Base-by-base conservation (phyloP, 1,139 yeast genomes). In the Debaryomyces psychrophilus region DNA sequence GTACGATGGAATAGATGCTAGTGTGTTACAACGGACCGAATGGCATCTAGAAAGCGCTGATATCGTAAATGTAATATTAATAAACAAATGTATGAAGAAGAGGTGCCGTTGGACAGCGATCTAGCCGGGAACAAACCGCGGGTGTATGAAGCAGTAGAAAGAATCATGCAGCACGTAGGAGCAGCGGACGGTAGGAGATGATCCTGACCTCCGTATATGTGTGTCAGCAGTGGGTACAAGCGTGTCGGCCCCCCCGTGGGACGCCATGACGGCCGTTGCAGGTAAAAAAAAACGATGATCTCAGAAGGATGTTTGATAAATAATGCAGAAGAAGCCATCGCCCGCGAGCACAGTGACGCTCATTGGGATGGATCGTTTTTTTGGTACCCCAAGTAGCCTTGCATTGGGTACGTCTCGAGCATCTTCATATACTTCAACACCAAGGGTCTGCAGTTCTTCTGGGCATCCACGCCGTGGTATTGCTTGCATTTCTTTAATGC, bases 341-440 rank as follows among this genome's bases (percentile, higher is more conserved):
- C 31, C 27, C 28, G 29, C 41, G 15, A 15, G 12, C 12, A 28
- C 31, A 31, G 37, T 25, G 23, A 28, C 34, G 26, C 23, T 67
- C 73, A 86, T 73, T 86, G 85, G 44, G 87, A 76, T 44, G 92
- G 92, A 65, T 87, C 95, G 69, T 86, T 87, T 79, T 87, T 85
- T 69, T 87, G 95, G 73, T 87, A 87, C 17, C 90, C 92, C 65
- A 85, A 72, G 68, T 77, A 87, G 39, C 95, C 95, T 58, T 81
- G 77, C 51, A 85, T 76, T 55, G 83, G 81, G 58, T 85, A 79
- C 43, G 76, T 69, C 52, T 89, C 92, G 50, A 87, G 73, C 87
- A 87, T 77, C 60, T 85, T 87, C 76, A 87, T 71, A 68, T 87
- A 87, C 65, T 85, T 83, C 69, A 87, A 85, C 34, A 90, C 86